A percentile compares a stretch with the other conserved stretches of the same genome.
Conservation (phyloP, 2,329 filamentous ascomycete species). For the Xylaria sp. region DNA sequence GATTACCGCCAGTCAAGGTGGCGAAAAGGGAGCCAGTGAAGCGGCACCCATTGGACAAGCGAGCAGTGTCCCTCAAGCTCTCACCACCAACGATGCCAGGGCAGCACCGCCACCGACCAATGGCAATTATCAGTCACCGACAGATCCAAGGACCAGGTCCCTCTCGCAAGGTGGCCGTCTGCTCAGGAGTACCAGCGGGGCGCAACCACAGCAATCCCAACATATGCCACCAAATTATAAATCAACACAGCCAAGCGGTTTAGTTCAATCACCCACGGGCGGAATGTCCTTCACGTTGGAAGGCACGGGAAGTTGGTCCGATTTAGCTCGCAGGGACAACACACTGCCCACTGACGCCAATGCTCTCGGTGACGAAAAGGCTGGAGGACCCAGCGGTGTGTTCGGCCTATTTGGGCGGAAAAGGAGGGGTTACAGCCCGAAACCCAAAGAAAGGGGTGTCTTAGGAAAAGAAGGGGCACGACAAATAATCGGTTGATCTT, state of each 20-base stretch:
- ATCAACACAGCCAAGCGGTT: slow-evolving; percentile 55
- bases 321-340: slow-evolving; percentile 82
- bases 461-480: slow-evolving; percentile 93
- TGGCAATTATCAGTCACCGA: slow-evolving; percentile 29
- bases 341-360: slow-evolving; percentile 73
- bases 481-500: slow-evolving; percentile 70
- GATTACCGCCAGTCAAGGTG: slow-evolving; percentile 42
- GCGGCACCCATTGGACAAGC: slow-evolving; percentile 29
- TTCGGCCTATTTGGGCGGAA: slow-evolving; percentile 89
- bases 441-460: slow-evolving; percentile 91
- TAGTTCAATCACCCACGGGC: slow-evolving; percentile 77
- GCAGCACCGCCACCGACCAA: slow-evolving; percentile 44
- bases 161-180: slow-evolving; percentile 20
- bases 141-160: slow-evolving; percentile 20
- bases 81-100: slow-evolving; percentile 58
- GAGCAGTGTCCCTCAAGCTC: slow-evolving; percentile 48
- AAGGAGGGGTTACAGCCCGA: slow-evolving; percentile 91
- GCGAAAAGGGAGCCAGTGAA: slow-evolving; percentile 31
- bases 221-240: slow-evolving; percentile 54
- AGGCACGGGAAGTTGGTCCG: slow-evolving; percentile 87
- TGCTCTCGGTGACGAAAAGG: slow-evolving; percentile 57
- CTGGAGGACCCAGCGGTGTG: slow-evolving; percentile 72
- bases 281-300: slow-evolving; percentile 92
- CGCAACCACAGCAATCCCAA: slow-evolving; percentile 32
- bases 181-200: slow-evolving; percentile 10